Conservation (phyloP, 371 early-diverging fungal species). For the Mortierella sp. region DNA sequence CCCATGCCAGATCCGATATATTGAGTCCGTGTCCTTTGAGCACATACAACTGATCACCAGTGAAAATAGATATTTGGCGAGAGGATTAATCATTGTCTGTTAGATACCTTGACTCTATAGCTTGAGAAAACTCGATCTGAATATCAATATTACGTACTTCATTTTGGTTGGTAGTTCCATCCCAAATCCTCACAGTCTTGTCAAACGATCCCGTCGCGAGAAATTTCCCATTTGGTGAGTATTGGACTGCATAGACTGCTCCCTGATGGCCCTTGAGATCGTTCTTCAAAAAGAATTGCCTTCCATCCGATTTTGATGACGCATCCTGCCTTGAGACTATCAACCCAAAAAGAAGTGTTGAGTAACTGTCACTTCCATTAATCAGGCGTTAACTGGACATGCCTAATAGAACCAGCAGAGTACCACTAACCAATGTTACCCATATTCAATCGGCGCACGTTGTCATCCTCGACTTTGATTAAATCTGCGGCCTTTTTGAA, state of each 20-base stretch:
- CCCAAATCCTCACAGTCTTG: conserved; percentile 93
- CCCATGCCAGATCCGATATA: conserved; percentile 88
- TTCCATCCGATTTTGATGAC: conserved; percentile 56
- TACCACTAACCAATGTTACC: conserved; percentile 38
- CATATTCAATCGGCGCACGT: conserved; percentile 53
- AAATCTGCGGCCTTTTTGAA: conserved; percentile 37
- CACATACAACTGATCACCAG: conserved; percentile 26
- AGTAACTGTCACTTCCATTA: not conserved
- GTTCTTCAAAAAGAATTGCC: conserved; percentile 65
- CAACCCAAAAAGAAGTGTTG: not conserved
- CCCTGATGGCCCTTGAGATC: conserved; percentile 86
- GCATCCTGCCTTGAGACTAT: conserved; percentile 50
- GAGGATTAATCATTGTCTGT: not conserved
- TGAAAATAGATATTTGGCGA: not conserved
- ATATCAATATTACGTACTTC: conserved; percentile 61
- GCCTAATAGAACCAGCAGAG: not conserved
- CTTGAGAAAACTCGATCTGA: not conserved
- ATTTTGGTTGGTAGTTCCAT: conserved; percentile 76
- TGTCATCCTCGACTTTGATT: conserved; percentile 48
- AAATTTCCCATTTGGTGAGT: conserved; percentile 83
- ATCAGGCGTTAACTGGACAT: not conserved
- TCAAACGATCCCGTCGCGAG: conserved; percentile 93
- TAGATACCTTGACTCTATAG: not conserved
- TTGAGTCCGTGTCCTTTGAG: conserved; percentile 85
- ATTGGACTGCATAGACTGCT: conserved; percentile 88